phyloP scores from a whole-genome alignment of 2,329 filamentous ascomycete genomes.

The Apiospora phragmitis region DNA sequence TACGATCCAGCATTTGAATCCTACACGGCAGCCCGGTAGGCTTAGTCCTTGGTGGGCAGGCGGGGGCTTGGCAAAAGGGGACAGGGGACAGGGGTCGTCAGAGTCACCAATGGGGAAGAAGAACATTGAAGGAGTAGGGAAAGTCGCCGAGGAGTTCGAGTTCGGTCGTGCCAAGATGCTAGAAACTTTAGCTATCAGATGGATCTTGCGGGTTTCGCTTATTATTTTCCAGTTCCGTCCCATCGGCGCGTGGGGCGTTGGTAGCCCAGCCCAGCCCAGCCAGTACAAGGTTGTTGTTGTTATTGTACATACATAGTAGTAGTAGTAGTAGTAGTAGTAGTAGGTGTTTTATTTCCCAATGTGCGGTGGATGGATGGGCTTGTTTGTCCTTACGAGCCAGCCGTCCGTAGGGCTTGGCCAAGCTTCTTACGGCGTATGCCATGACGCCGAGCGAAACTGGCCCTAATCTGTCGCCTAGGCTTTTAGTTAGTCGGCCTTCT shows the following conservation, averaged over 20 bases:
- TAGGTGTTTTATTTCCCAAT: background rate
- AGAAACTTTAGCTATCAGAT: background rate
- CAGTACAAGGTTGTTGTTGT: background rate
- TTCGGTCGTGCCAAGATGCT: background rate
- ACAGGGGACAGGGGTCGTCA: background rate
- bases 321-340: background rate
- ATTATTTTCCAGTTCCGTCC: background rate
- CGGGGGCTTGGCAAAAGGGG: background rate
- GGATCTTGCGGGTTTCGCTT: background rate
- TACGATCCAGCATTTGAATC: background rate
- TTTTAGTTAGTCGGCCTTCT: background rate
- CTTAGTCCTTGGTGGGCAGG: background rate
- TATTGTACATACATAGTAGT: no score
- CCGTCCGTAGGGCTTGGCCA: background rate
- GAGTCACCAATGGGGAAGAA: background rate
- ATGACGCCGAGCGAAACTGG: background rate
- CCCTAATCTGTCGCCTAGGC: background rate
- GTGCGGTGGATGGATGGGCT: background rate
- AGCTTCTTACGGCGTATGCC: slow-evolving; percentile 1
- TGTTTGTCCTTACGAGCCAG: background rate
- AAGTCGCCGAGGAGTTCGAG: background rate
- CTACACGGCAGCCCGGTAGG: background rate
- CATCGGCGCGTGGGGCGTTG: background rate
- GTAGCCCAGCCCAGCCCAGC: background rate
- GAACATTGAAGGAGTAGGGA: background rate